Evolutionary conservation across 2,329 filamentous ascomycete genomes (phyloP).

Genomic region (Ceratocystis huliohia): DNA sequence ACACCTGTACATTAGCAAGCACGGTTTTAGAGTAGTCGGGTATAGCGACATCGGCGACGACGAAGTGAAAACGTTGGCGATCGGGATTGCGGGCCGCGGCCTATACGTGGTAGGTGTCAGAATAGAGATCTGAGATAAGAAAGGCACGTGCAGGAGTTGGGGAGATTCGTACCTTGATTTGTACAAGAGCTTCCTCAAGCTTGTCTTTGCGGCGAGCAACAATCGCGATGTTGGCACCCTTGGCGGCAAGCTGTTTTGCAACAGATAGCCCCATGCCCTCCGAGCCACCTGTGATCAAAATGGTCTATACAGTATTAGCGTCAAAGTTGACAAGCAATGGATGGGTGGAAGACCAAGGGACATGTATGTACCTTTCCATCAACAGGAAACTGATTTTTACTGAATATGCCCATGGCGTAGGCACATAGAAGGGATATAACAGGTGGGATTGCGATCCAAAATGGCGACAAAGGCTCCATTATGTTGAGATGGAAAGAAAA

Average conservation of each 20-base stretch:
- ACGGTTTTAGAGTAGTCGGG: constrained; percentile 57
- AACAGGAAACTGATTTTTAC: constrained; percentile 64
- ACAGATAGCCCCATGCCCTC: constrained; percentile 79
- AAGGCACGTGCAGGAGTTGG: not conserved
- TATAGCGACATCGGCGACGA: constrained; percentile 68
- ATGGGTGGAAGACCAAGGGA: constrained; percentile 1
- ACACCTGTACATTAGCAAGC: constrained; percentile 57
- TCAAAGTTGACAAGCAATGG: not conserved
- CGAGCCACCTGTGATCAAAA: constrained; percentile 80
- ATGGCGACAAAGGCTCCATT: constrained; percentile 18
- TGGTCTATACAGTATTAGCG: constrained; percentile 44
- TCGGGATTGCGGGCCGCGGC: constrained; percentile 50
- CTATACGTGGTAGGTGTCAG: constrained; percentile 25
- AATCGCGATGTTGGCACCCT: constrained; percentile 77
- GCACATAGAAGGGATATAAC: constrained; percentile 30
- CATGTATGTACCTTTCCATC: constrained; percentile 61
- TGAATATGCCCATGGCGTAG: constrained; percentile 53
- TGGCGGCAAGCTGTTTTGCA: constrained; percentile 60
- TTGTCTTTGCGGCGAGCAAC: constrained; percentile 66
- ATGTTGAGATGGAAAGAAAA: not conserved
- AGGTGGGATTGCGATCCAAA: constrained; percentile 25
- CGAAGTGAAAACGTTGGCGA: constrained; percentile 67
- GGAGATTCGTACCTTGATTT: constrained; percentile 44
- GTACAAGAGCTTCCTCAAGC: constrained; percentile 53
- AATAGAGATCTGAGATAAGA: constrained; percentile 13